Base-by-base conservation (phyloP, 345 rosid genomes). In the Murraya koenigii region DNA sequence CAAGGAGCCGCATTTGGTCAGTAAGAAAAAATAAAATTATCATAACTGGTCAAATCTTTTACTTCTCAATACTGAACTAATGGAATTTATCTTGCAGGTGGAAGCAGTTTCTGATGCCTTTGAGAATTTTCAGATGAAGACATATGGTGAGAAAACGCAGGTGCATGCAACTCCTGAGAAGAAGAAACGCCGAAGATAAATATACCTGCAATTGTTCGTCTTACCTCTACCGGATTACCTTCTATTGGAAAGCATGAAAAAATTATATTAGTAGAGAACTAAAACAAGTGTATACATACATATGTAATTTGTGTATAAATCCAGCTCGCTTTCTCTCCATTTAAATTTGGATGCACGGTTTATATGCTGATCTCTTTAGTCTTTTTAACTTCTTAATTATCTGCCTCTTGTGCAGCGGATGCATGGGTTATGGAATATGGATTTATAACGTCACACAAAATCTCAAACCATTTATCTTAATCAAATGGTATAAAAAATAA, bases 1-100 rank as follows among this genome's bases (percentile, higher is more conserved):
- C 8, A 89, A 87, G 82, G 87, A 89, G 73, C 85, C 90, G 66
- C 82, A 85, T 66, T 88, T 87, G 92, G 92, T 85, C 22, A 14
- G 84, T 76, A 14, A 19, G 22, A 30, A 30, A 64, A 61, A 33
- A 61, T 44, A 75, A n/a, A 15, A 33, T 30, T 30, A 2, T 10
- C 20, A 11, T 76, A 23, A 17, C 49, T 71, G 17, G 58, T 41
- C 17, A 3, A 25, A 60, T 41, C 36, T 9, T 10, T 6, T 61
- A n/a, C 2, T 54, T 79, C 5, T 11, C 52, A 41, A 11, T 25
- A 30, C 39, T 66, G 25, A 52, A 8, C 30, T 35, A n/a, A 25
- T n/a, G 52, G 17, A 56, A 19, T 25, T 54, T 14, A 26, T 72
- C 23, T 33, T 54, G 13, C 82, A 89, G 92, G 88, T 84, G 76